Evolutionary conservation across 352 stramenopile genomes (phyloP).

Genomic region (Phytopythium cucurbitacearum): DNA sequence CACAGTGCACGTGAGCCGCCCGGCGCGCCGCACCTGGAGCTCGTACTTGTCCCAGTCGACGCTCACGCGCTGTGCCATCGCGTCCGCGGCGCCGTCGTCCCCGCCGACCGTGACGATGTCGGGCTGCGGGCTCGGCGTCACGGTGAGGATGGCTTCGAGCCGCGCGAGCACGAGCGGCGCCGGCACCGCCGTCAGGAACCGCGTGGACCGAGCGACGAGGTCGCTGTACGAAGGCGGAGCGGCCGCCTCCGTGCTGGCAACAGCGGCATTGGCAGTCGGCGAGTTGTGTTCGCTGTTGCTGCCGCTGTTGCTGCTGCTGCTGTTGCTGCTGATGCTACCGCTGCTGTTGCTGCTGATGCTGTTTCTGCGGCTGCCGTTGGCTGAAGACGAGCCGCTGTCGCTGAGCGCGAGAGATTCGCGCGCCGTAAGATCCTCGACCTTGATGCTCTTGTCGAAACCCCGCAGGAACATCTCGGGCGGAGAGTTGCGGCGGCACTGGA

Average conservation of each 20-base stretch:
- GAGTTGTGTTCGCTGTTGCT: background rate
- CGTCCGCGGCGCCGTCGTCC: conserved; percentile 13
- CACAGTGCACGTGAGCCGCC: conserved; percentile 59
- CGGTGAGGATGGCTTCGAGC: conserved; percentile 49
- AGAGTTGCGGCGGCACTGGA: conserved; percentile 54
- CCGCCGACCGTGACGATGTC: conserved; percentile 4
- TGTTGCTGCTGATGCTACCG: background rate
- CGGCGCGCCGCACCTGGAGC: conserved; percentile 60
- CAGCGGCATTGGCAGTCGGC: background rate
- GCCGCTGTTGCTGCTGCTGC: background rate
- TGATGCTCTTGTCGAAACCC: conserved; percentile 43
- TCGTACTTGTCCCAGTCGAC: conserved; percentile 77
- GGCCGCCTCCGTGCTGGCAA: background rate
- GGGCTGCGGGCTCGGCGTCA: conserved; percentile 37
- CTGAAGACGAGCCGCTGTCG: background rate
- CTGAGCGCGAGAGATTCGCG: conserved; percentile 1
- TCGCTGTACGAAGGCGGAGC: conserved; percentile 54
- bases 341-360: background rate
- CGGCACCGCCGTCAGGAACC: conserved; percentile 64
- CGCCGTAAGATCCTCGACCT: conserved; percentile 33
- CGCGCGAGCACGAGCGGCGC: conserved; percentile 62
- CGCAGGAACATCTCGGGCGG: conserved; percentile 57
- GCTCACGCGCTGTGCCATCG: conserved; percentile 41
- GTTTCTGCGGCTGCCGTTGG: background rate
- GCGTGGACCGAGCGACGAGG: conserved; percentile 62